Conservation (phyloP, 2,329 filamentous ascomycete species). For the Stachybotrys echinatus region DNA sequence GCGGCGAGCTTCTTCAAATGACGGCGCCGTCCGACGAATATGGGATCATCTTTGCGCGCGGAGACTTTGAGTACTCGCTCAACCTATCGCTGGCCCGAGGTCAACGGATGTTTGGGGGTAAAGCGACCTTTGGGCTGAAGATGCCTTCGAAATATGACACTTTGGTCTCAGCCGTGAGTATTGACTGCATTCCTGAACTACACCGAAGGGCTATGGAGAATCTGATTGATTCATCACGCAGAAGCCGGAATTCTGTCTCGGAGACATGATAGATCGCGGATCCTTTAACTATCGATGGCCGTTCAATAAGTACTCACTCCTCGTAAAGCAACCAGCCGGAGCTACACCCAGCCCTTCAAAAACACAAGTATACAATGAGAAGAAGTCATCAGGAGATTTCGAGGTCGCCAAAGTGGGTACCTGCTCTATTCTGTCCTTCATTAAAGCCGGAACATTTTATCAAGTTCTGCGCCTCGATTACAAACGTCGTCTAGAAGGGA, state of each 20-base stretch:
- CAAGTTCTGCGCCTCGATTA: background rate
- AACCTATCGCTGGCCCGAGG: background rate
- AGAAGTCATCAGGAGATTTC: background rate
- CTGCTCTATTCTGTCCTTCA: background rate
- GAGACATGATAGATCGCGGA: background rate
- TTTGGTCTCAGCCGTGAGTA: background rate
- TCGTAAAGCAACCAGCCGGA: background rate
- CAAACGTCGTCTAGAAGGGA: background rate
- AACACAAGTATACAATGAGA: background rate
- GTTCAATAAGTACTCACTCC: background rate
- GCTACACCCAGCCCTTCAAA: background rate
- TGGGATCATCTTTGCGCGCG: background rate
- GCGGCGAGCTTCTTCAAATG: background rate
- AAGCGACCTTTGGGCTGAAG: background rate
- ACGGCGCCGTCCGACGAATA: background rate
- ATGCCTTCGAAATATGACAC: background rate
- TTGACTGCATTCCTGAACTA: background rate
- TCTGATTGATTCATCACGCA: background rate
- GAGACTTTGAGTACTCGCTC: background rate
- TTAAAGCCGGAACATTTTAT: background rate
- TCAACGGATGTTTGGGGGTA: background rate
- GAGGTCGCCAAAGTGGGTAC: background rate
- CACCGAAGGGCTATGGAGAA: too few species aligned
- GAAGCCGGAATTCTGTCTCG: background rate
- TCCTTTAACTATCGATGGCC: constrained; percentile 1